Conservation (phyloP, 2,329 filamentous ascomycete genomes). For the Mycosphaerella sp. region DNA sequence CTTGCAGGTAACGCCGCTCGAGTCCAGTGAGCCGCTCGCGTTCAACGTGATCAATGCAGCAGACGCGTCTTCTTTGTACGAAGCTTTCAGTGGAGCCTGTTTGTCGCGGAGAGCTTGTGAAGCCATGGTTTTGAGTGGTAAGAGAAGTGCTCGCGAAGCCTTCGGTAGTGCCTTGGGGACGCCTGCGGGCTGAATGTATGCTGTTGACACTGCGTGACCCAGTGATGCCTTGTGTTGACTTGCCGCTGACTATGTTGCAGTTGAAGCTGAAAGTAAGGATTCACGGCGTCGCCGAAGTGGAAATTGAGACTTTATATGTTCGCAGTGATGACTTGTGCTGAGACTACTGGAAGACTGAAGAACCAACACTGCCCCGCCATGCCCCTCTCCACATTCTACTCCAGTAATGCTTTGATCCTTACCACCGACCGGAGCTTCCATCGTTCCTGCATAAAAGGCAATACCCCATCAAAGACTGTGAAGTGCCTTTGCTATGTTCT, state of each 20-base stretch:
- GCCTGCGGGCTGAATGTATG: too few species aligned
- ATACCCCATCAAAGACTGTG: slow-evolving; percentile 3
- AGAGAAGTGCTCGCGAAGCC: background rate
- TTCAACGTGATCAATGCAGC: slow-evolving; percentile 44
- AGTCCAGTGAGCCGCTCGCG: slow-evolving; percentile 42
- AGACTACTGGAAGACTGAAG: too few species aligned
- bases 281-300: too few species aligned
- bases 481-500: background rate
- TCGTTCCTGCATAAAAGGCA: slow-evolving; percentile 7
- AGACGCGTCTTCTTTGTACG: slow-evolving; percentile 41
- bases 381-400: slow-evolving; percentile 10
- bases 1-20: slow-evolving; percentile 44
- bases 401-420: slow-evolving; percentile 6
- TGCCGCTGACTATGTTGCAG: too few species aligned
- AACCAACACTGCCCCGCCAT: slow-evolving; percentile 6
- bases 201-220: too few species aligned
- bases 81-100: slow-evolving; percentile 46
- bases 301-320: too few species aligned
- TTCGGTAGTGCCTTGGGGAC: background rate
- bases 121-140: slow-evolving; percentile 14
- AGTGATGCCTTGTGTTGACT: too few species aligned
- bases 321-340: too few species aligned
- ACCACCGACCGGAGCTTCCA: slow-evolving; percentile 6
- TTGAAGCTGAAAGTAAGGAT: too few species aligned
- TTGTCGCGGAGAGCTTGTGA: slow-evolving; percentile 39